Conservation (phyloP, 441 rosid species). For the Pelargonium myrrhifolium region DNA sequence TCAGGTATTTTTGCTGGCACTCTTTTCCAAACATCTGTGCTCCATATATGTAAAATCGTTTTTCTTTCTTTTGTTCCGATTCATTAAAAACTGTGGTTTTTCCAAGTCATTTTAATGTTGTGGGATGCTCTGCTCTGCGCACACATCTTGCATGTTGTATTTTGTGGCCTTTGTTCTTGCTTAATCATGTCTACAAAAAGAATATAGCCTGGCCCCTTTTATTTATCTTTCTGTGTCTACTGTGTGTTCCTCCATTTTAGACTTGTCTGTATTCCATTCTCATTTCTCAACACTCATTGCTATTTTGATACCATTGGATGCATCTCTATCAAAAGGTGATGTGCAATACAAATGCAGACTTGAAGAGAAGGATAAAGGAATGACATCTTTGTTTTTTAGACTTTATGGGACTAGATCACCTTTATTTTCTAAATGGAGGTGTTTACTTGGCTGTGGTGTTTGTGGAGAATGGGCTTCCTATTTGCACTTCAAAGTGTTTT, state of each 20-base stretch:
- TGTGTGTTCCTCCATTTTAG: not conserved
- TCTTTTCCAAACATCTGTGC: not conserved
- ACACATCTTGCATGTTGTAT: not conserved
- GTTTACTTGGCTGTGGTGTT: not conserved
- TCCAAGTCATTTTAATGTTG: not conserved
- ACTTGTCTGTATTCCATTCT: not conserved
- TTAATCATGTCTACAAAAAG: not conserved
- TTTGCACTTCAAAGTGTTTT: not conserved
- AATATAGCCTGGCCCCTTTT: not conserved
- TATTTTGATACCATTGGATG: not conserved
- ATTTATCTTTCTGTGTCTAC: not conserved
- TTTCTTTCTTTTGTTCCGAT: not conserved
- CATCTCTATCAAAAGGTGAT: not conserved
- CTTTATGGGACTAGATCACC: not conserved
- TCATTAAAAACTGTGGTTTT: not conserved
- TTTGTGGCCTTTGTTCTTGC: not conserved
- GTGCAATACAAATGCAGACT: not conserved
- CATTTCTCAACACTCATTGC: not conserved
- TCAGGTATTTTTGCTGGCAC: slow-evolving; percentile 42
- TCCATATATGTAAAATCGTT: not conserved
- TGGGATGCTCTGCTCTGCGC: not conserved
- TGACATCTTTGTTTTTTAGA: not conserved
- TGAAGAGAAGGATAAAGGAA: not conserved
- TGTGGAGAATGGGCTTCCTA: not conserved
- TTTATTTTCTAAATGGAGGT: not conserved